These are phyloP conservation scores for Teunomyces stri DNA, from an alignment of 805 yeast species.

Conservation along the genomic window DNA sequence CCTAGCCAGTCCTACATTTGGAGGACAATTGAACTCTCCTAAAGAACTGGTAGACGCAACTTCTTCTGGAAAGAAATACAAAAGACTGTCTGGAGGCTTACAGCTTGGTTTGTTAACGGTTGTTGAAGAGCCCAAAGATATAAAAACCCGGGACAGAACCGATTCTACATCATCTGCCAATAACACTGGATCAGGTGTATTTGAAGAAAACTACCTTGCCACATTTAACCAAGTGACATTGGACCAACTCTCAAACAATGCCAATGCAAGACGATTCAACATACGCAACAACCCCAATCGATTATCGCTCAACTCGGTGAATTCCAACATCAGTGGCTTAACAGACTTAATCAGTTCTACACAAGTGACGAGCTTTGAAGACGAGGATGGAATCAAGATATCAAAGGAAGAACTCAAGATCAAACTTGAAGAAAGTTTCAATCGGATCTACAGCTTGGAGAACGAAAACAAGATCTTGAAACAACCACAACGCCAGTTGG, in stretches of 20 bases:
- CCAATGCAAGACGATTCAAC: conserved; percentile 9
- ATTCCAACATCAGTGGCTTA: conserved; percentile 46
- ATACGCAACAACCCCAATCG: conserved; percentile 26
- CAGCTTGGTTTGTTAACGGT: conserved; percentile 40
- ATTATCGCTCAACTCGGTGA: conserved; percentile 51
- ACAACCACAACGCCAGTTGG: conserved; percentile 2
- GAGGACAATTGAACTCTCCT: not conserved
- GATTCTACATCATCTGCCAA: not conserved
- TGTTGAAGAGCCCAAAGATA: conserved; percentile 27
- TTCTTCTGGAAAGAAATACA: conserved; percentile 23
- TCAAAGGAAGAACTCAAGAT: conserved; percentile 32
- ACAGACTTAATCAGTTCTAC: conserved; percentile 48
- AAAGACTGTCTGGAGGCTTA: conserved; percentile 35
- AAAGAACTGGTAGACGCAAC: conserved; percentile 6
- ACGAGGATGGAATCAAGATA: conserved; percentile 36
- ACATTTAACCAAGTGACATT: conserved; percentile 36
- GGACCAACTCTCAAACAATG: conserved; percentile 31
- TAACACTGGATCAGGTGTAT: conserved; percentile 8
- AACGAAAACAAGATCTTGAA: conserved; percentile 24
- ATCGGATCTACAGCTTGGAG: conserved; percentile 33
- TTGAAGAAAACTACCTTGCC: conserved; percentile 30
- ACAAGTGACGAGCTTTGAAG: conserved; percentile 39
- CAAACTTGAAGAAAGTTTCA: conserved; percentile 39
- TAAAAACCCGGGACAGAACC: not conserved
- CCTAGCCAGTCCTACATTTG: not conserved